phyloP scores from a whole-genome alignment of 768 basidiomycete genomes.

The Collybiopsis confluens region DNA sequence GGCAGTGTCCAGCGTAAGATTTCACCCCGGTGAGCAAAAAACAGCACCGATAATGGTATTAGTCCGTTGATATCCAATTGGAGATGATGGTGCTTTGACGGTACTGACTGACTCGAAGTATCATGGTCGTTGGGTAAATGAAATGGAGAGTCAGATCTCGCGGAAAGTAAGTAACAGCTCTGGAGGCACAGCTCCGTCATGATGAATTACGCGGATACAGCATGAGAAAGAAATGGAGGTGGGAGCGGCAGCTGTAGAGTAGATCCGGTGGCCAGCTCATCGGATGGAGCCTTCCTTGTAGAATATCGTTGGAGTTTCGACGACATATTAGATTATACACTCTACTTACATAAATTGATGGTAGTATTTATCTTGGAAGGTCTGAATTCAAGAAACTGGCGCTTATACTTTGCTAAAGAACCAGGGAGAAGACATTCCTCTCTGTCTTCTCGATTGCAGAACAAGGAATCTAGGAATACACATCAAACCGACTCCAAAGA shows the following conservation, averaged over 20 bases:
- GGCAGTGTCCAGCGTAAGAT: not conserved
- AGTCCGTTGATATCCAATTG: constrained; percentile 6
- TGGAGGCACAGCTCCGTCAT: not conserved
- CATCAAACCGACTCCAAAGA: not conserved
- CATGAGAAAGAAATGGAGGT: not conserved
- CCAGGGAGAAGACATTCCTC: not conserved
- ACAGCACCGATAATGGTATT: not conserved
- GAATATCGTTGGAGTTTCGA: no score
- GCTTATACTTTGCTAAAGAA: not conserved
- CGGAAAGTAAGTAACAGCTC: not conserved
- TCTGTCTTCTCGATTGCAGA: not conserved
- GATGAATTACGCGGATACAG: not conserved
- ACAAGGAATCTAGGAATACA: constrained; percentile 2
- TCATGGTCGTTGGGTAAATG: not conserved
- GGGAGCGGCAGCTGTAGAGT: not conserved
- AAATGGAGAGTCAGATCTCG: not conserved
- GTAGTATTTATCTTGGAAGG: no score
- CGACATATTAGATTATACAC: no score
- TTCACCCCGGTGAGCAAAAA: not conserved
- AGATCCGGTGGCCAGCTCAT: no score
- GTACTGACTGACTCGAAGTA: not conserved
- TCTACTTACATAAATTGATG: no score
- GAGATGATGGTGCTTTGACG: not conserved
- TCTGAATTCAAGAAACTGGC: not conserved
- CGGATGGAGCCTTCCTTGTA: no score